Percentiles rank a stretch among this genome's conserved stretches.
phyloP scores from a whole-genome alignment of 2,329 filamentous ascomycete genomes.

The Endoconidiophora laricicola region DNA sequence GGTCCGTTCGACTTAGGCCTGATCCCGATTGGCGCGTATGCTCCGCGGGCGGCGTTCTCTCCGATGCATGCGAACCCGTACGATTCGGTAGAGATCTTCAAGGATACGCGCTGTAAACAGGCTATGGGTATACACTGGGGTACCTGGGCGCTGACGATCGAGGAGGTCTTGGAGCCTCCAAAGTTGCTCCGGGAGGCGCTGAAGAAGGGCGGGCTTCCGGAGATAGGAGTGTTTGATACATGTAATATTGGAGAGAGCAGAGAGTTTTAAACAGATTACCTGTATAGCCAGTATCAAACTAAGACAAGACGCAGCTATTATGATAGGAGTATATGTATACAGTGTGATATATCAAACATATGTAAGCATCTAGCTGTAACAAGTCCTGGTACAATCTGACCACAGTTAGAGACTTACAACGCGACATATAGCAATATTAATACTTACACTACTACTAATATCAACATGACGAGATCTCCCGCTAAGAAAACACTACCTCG shows the following conservation, averaged over 20 bases:
- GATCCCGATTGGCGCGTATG: slow-evolving; percentile 86
- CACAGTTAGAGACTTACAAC: too few species aligned
- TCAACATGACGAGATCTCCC: too few species aligned
- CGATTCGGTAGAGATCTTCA: slow-evolving; percentile 79
- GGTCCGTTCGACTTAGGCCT: slow-evolving; percentile 83
- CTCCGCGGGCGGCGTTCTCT: slow-evolving; percentile 55
- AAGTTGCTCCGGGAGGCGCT: slow-evolving; percentile 55
- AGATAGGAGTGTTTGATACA: slow-evolving; percentile 62
- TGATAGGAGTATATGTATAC: not conserved
- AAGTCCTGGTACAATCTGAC: not conserved
- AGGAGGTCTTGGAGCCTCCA: slow-evolving; percentile 75
- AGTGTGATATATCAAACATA: not conserved
- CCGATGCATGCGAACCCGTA: slow-evolving; percentile 73
- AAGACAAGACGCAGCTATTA: too few species aligned
- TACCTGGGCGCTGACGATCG: slow-evolving; percentile 70
- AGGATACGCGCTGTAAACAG: slow-evolving; percentile 58
- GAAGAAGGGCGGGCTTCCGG: slow-evolving; percentile 45
- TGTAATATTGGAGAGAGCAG: slow-evolving; percentile 73
- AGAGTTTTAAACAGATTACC: slow-evolving; percentile 37
- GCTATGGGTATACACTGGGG: slow-evolving; percentile 91
- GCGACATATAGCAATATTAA: too few species aligned
- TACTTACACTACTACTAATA: too few species aligned
- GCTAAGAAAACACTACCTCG: too few species aligned
- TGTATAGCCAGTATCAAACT: not conserved
- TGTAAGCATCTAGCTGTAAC: too few species aligned